phyloP scores from a whole-genome alignment of 345 rosid genomes.

The Dipteronia sinensis region DNA sequence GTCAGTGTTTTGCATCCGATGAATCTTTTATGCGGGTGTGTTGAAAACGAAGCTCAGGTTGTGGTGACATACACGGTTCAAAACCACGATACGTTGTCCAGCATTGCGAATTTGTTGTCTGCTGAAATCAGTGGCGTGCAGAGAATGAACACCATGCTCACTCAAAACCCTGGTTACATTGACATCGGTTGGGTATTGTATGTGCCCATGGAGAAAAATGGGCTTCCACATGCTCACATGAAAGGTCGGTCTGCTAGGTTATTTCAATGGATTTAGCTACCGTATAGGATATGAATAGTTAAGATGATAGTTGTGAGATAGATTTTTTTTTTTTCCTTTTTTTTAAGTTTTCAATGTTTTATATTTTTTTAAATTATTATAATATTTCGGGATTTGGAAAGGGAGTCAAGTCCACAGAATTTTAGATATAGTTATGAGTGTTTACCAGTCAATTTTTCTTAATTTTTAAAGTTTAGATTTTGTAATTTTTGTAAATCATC shows the following conservation, averaged over 20 bases:
- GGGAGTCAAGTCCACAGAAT: too few relatives aligned
- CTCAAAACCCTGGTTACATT: constrained; percentile 25
- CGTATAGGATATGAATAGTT: too few relatives aligned
- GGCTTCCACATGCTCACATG: constrained; percentile 22
- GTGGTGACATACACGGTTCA: constrained; percentile 67
- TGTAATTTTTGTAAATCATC: too few relatives aligned
- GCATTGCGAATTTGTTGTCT: constrained; percentile 39
- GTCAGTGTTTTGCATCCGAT: constrained; percentile 26
- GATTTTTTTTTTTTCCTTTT: too few relatives aligned
- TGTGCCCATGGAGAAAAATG: constrained; percentile 41
- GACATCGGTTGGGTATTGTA: constrained; percentile 44
- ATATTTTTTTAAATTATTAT: too few relatives aligned
- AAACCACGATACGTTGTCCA: constrained; percentile 39
- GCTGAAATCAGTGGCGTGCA: constrained; percentile 28
- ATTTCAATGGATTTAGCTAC: too few relatives aligned
- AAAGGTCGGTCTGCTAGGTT: constrained; percentile 28
- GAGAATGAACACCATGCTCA: constrained; percentile 38
- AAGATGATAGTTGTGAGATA: too few relatives aligned
- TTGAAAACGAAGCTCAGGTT: constrained; percentile 29
- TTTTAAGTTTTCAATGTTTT: too few relatives aligned
- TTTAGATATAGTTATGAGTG: too few relatives aligned
- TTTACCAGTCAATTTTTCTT: too few relatives aligned
- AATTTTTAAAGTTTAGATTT: too few relatives aligned
- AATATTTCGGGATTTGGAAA: too few relatives aligned
- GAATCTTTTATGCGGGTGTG: constrained; percentile 57